Evolutionary conservation across 2,329 filamentous ascomycete genomes (phyloP).

Genomic region (Hymenoscyphus linearis): DNA sequence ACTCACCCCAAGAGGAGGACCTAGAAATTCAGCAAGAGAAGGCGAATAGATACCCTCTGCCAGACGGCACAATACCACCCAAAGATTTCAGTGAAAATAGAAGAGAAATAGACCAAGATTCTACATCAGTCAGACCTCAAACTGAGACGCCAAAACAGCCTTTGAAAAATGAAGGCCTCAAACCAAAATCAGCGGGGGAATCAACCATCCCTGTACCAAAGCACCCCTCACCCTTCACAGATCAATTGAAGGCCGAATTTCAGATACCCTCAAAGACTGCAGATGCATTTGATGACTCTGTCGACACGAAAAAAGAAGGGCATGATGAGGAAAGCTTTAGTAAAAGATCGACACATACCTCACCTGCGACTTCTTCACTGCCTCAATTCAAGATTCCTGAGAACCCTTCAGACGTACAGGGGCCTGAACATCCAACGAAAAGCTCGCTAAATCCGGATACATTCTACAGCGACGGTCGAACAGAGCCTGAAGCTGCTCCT

Average conservation of each 20-base stretch:
- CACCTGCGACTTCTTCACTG: constrained; percentile 45
- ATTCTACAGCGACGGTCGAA: constrained; percentile 34
- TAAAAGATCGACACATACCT: constrained; percentile 41
- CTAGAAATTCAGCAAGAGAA: constrained; percentile 42
- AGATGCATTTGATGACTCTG: constrained; percentile 34
- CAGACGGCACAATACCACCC: constrained; percentile 46
- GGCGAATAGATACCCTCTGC: constrained; percentile 38
- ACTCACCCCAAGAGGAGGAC: constrained; percentile 35
- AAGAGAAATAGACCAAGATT: constrained; percentile 31
- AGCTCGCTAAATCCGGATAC: constrained; percentile 26
- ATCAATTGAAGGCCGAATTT: constrained; percentile 44
- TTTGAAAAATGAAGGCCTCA: constrained; percentile 30
- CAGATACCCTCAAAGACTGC: constrained; percentile 48
- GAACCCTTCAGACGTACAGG: constrained; percentile 35
- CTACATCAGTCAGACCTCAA: constrained; percentile 29
- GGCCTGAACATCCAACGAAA: constrained; percentile 18
- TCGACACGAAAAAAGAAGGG: constrained; percentile 21
- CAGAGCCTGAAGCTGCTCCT: constrained; percentile 11
- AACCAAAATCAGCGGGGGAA: constrained; percentile 34
- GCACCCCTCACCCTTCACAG: constrained; percentile 36
- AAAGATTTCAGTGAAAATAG: constrained; percentile 23
- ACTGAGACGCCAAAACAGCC: constrained; percentile 35
- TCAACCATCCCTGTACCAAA: constrained; percentile 38
- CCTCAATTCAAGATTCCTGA: constrained; percentile 52
- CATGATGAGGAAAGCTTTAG: constrained; percentile 52